Evolutionary conservation across 495 filamentous ascomycete species (phyloP), one percentile per base, ranked within the genome.

Genomic region (Aspergillus cavernicola): DNA sequence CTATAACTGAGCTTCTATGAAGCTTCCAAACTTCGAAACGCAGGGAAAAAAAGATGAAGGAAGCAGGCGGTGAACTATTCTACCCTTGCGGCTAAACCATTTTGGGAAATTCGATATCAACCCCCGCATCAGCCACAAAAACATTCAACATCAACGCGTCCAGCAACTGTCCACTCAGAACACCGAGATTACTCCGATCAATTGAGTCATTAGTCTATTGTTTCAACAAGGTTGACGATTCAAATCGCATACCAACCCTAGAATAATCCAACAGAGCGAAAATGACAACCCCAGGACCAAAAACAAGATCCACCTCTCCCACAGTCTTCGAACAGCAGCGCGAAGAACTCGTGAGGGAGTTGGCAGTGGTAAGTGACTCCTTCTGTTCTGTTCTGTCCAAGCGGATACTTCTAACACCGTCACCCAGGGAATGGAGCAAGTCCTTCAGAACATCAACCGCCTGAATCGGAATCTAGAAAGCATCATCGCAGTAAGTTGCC

Each of bases 401-500:
- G n/a, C 12, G 3, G 36, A 18, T 38, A 2, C 11, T 28, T 4
- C 24, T 28, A 28, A 28, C 9, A 9, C 9, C 4, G 24, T 28
- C 11, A 19, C 18, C 16, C 55, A 95, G 89, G 86, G 84, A 66
- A 87, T 98, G 69, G 93, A 98, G 58, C 82, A 92, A 62, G 92
- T 97, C 41, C 87, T 98, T 45, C 89, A 91, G 57, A 96, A 96
- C 62, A 89, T 97, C 69, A 98, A 98, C 69, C 88, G 91, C 56
- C 73, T 98, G 45, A 98, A 97, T 68, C 87, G 93, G 24, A 89
- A 85, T 31, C 70, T 98, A 28, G 93, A 98, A 66, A 89, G 90
- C 45, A 85, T 97, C n/a, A 90, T 95, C 53, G 83, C 88, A 29
- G 92, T 93, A 71, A 23, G 82, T 69, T 29, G 15, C 3, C 15